A percentile compares a stretch with the other conserved stretches of the same genome.
Evolutionary conservation across 805 yeast species (phyloP).

Genomic region (Saccharomyces mikatae): DNA sequence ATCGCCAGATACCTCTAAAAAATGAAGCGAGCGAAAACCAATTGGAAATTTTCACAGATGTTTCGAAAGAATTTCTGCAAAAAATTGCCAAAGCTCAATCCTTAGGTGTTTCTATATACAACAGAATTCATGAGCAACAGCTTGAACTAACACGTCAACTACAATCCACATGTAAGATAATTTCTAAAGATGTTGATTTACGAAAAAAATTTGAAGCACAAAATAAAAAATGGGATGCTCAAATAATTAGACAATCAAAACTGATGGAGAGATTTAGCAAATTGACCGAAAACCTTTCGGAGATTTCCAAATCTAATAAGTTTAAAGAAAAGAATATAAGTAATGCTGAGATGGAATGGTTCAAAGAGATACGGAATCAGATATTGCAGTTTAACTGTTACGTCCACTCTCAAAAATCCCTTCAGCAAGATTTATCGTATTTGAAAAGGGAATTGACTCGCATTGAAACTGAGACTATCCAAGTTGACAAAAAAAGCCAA

Average conservation of each 20-base stretch:
- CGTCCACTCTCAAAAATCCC: slow-evolving; percentile 21
- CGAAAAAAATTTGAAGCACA: slow-evolving; percentile 11
- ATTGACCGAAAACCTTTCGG: slow-evolving; percentile 24
- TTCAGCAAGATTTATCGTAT: slow-evolving; percentile 25
- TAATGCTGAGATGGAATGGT: slow-evolving; percentile 39
- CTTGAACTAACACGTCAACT: slow-evolving; percentile 38
- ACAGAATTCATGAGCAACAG: slow-evolving; percentile 34
- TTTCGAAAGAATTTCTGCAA: slow-evolving; percentile 17
- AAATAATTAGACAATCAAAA: slow-evolving; percentile 28
- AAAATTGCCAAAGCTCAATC: slow-evolving; percentile 22
- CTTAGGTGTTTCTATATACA: slow-evolving; percentile 32
- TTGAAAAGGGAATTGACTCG: slow-evolving; percentile 23
- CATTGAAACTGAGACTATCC: slow-evolving; percentile 6
- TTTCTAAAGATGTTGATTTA: slow-evolving; percentile 10
- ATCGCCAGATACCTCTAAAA: slow-evolving; percentile 16
- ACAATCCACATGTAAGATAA: slow-evolving; percentile 18
- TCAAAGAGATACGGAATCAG: slow-evolving; percentile 34
- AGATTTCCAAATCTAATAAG: slow-evolving; percentile 11
- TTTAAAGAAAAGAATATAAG: slow-evolving; percentile 29
- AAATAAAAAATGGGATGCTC: slow-evolving; percentile 10
- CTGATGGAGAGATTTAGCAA: slow-evolving; percentile 27
- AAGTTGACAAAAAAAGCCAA: slow-evolving; percentile 2
- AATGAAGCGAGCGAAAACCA: slow-evolving; percentile 24
- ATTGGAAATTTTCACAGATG: slow-evolving; percentile 17
- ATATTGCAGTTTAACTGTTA: slow-evolving; percentile 28